Evolutionary conservation across 352 stramenopile species (phyloP).

Genomic region (Phytophthora pistaciae): DNA sequence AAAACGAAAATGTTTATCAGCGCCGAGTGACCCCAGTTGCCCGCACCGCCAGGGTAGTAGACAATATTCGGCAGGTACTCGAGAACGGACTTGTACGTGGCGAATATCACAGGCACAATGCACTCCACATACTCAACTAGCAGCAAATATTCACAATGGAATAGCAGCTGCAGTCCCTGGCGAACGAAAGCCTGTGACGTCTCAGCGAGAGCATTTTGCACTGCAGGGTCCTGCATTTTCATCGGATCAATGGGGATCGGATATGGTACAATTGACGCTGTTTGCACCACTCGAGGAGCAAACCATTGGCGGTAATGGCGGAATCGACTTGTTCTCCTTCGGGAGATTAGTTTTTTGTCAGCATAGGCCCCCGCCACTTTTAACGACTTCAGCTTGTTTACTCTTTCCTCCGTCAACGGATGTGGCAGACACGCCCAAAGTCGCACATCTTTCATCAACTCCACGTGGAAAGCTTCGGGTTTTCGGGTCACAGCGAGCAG

Average conservation of each 20-base stretch:
- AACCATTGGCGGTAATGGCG: background rate
- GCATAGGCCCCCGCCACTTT: background rate
- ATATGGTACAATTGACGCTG: background rate
- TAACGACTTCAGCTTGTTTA: background rate
- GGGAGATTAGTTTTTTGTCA: background rate
- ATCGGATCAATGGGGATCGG: background rate
- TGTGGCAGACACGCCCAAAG: background rate
- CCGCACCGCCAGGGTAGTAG: background rate
- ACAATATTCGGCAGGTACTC: background rate
- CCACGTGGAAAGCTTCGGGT: background rate
- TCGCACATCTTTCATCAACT: background rate
- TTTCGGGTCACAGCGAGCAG: slow-evolving; percentile 1
- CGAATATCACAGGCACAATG: background rate
- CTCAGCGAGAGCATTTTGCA: background rate
- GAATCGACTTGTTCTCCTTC: background rate
- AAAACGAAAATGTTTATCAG: slow-evolving; percentile 1
- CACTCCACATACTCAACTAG: slow-evolving; percentile 7
- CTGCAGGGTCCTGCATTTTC: background rate
- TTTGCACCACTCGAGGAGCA: background rate
- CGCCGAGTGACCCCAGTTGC: background rate
- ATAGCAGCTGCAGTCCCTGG: slow-evolving; percentile 1
- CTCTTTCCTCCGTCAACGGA: background rate
- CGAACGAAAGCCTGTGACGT: background rate
- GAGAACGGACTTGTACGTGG: background rate
- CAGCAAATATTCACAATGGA: background rate